Conservation (phyloP, 2,329 filamentous ascomycete species). For the Bipolaris sorokiniana region DNA sequence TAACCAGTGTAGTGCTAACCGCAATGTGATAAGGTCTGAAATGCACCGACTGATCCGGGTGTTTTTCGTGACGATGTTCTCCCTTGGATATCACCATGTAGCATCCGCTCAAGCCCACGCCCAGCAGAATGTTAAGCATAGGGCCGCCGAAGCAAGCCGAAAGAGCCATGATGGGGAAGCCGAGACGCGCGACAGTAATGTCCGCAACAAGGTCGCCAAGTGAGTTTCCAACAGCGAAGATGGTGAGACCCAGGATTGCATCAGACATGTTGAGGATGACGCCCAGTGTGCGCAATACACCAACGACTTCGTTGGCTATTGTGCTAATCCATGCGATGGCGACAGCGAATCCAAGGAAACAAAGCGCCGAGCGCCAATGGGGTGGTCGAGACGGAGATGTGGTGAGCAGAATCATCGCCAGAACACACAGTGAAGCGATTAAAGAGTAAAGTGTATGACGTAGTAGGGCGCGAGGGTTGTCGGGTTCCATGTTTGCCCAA, state of each 20-base stretch:
- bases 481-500: constrained; percentile 71
- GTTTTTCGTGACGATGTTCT: constrained; percentile 67
- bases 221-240: constrained; percentile 96
- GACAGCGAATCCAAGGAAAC: constrained; percentile 88
- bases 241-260: constrained; percentile 89
- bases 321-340: constrained; percentile 96
- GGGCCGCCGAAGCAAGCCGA: constrained; percentile 98
- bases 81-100: constrained; percentile 82
- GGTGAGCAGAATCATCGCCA: constrained; percentile 70
- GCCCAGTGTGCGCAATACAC: constrained; percentile 89
- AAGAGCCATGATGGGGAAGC: constrained; percentile 94
- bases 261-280: constrained; percentile 93
- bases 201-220: constrained; percentile 93
- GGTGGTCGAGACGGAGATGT: constrained; percentile 72
- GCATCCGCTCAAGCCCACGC: constrained; percentile 87
- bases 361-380: constrained; percentile 77
- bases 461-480: constrained; percentile 66
- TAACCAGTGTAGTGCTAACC: constrained; percentile 82
- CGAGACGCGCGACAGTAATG: constrained; percentile 89
- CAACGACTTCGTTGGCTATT: constrained; percentile 93
- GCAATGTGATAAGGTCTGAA: constrained; percentile 83
- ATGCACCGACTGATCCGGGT: constrained; percentile 67
- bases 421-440: constrained; percentile 66
- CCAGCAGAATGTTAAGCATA: constrained; percentile 95
- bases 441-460: constrained; percentile 53